These are phyloP conservation scores for Xerocomus potaroensis DNA, from an alignment of 768 basidiomycete genomes.

Conservation along the genomic window DNA sequence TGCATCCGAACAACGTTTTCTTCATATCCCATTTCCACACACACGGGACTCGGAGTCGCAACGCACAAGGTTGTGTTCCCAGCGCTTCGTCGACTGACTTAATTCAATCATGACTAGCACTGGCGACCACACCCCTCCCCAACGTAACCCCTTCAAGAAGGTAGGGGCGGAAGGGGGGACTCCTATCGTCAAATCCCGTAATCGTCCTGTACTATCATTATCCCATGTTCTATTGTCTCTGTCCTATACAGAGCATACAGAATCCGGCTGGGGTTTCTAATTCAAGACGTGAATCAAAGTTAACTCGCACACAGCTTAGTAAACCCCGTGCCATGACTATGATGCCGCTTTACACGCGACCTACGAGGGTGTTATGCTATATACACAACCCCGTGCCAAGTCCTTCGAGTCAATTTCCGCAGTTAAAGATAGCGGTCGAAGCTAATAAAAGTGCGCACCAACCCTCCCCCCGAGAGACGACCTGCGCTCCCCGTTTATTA, in stretches of 20 bases:
- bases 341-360: slow-evolving; percentile 15
- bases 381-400: slow-evolving; percentile 14
- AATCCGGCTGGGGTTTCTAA: slow-evolving; percentile 12
- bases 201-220: slow-evolving; percentile 1
- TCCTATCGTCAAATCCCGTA: slow-evolving; percentile 16
- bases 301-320: slow-evolving; percentile 17
- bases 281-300: slow-evolving; percentile 21
- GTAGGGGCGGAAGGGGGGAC: no score
- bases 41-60: slow-evolving; percentile 1
- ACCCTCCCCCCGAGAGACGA: background rate
- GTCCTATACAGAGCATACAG: slow-evolving; percentile 5
- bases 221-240: slow-evolving; percentile 6
- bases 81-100: background rate
- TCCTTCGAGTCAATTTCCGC: slow-evolving; percentile 19
- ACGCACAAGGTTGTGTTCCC: slow-evolving; percentile 4
- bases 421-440: slow-evolving; percentile 14
- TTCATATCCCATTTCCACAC: slow-evolving; percentile 9
- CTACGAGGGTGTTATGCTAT: slow-evolving; percentile 3
- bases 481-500: slow-evolving; percentile 22
- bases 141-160: slow-evolving; percentile 15
- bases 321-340: slow-evolving; percentile 1
- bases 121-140: slow-evolving; percentile 2
- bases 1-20: slow-evolving; percentile 3
- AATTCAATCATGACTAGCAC: slow-evolving; percentile 1
- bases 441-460: slow-evolving; percentile 3